Base-by-base conservation (phyloP, 371 early-diverging fungal species). In the Syncephalastrum contaminatum region DNA sequence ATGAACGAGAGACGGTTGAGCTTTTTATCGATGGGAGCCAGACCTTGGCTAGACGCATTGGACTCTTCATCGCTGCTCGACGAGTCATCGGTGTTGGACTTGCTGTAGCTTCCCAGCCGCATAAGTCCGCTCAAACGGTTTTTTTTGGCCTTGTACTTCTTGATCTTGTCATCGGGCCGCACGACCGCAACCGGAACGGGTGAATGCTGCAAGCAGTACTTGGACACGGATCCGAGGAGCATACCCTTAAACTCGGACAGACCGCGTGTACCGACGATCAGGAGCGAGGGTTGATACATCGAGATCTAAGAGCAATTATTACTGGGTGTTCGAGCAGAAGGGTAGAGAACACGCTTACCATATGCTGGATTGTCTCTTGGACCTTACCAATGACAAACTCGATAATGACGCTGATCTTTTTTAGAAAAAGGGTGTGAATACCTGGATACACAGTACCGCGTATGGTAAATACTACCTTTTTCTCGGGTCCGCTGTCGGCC, bases 301-400 rank as follows among this genome's bases (percentile, higher is more conserved):
- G 74, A 46, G 49, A 81, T 81, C 84, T 84, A 58, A 41, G 6
- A 20, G 19, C 14, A 12, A 30, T 30, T 30, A 30, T 12, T 6
- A 30, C 36, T 24, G 20, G 12, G 18, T 8, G 49, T 48, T 48
- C 25, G 6, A n/a, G 24, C 25, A 19, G 13, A 48, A 1, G 20
- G 21, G 0, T 48, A 15, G 15, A 40, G 15, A 4, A 42, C 51
- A 10, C 7, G 40, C 59, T 60, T 75, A 80, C 84, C 84, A 84
- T 82, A 21, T 72, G 65, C 40, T 84, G 83, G 42, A 84, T 80
- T 14, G 82, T 82, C 30, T 82, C 85, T 52, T 81, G 79, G 15
- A 84, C 83, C 50, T 82, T 81, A 41, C 85, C 85, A 43, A 84
- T 77, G 30, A 82, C 76, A 55, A 73, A 82, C 45, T 84, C 85